Evolutionary conservation across 352 stramenopile species (phyloP).

Genomic region (Phytopythium montanum): DNA sequence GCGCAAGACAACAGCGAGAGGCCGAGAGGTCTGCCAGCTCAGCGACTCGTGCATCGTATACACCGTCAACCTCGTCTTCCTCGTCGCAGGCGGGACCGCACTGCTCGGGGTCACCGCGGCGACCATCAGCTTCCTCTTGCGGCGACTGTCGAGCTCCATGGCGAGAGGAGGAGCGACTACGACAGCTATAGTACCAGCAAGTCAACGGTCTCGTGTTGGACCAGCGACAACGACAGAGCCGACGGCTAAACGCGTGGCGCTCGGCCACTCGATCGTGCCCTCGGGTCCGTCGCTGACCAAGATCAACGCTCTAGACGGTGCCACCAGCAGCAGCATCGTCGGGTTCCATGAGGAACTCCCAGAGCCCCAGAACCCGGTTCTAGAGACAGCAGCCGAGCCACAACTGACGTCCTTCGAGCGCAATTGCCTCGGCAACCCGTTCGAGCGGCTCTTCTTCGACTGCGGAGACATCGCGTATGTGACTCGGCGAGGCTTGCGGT

Average conservation of each 20-base stretch:
- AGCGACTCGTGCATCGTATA: constrained; percentile 4
- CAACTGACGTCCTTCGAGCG: constrained; percentile 15
- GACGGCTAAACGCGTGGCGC: neutral
- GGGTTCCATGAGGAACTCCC: neutral
- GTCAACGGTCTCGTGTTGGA: neutral
- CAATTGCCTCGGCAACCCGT: constrained; percentile 15
- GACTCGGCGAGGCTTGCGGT: constrained; percentile 5
- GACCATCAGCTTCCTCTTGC: neutral
- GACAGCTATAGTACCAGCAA: neutral
- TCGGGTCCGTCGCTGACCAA: neutral
- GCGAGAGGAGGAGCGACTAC: neutral
- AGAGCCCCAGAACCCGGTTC: neutral
- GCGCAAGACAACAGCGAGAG: constrained; percentile 12
- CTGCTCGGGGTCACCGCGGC: constrained; percentile 10
- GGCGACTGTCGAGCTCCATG: neutral
- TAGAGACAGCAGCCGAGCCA: neutral
- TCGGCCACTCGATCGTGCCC: neutral
- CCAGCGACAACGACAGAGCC: neutral
- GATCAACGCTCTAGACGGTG: neutral
- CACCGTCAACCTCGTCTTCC: constrained; percentile 13
- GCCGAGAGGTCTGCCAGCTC: constrained; percentile 9
- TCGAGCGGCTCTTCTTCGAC: constrained; percentile 16
- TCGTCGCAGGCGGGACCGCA: constrained; percentile 15
- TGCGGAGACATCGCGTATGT: constrained; percentile 18
- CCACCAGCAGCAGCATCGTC: neutral